Evolutionary conservation across 2,329 filamentous ascomycete species (phyloP).

Genomic region (Lecanicillium sp.): DNA sequence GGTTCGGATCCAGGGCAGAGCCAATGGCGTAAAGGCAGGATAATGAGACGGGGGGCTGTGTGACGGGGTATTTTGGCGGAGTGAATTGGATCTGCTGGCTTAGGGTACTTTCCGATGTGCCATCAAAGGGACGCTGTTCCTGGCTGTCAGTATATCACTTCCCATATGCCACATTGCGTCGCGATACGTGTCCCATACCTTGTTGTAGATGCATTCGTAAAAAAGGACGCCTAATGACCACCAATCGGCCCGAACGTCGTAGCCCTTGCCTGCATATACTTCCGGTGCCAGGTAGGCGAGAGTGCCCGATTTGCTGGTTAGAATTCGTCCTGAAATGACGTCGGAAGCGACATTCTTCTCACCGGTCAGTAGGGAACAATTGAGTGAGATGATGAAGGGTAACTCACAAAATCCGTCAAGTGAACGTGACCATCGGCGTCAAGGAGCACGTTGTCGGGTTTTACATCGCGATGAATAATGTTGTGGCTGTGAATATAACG

Average conservation of each 20-base stretch:
- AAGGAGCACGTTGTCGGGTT: conserved; percentile 84
- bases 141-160: no score
- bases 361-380: conserved; percentile 14
- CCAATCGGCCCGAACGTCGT: conserved; percentile 89
- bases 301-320: conserved; percentile 95
- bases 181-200: no score
- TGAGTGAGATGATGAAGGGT: background rate
- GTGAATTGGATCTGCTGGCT: conserved; percentile 71
- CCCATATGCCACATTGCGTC: no score
- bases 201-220: conserved; percentile 99
- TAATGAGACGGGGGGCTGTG: conserved; percentile 81
- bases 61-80: conserved; percentile 80
- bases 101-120: conserved; percentile 73
- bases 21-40: conserved; percentile 85
- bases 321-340: conserved; percentile 68
- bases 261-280: conserved; percentile 85
- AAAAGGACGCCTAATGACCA: conserved; percentile 98
- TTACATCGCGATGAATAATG: conserved; percentile 86
- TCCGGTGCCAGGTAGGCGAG: conserved; percentile 93
- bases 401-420: conserved; percentile 87
- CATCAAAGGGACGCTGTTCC: conserved; percentile 80
- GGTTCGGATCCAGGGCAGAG: conserved; percentile 73
- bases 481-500: conserved; percentile 78
- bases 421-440: conserved; percentile 91
- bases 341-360: conserved; percentile 90